Base-by-base conservation (phyloP, 2,329 filamentous ascomycete species). In the Immersiporthe knoxdaviesiana region DNA sequence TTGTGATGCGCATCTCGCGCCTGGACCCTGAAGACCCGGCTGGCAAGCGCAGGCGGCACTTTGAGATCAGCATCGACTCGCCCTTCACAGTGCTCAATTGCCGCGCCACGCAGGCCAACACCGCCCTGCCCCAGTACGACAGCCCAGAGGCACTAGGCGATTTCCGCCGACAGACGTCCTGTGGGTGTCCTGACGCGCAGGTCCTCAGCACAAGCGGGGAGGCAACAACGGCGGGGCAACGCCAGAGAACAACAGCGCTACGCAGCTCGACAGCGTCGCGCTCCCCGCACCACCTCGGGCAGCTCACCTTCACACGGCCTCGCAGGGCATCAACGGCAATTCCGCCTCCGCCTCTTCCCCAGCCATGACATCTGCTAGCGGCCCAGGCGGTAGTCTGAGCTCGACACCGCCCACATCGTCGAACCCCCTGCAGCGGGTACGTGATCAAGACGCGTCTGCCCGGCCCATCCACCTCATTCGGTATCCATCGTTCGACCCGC, bases 51-150 rank as follows among this genome's bases (percentile, higher is more conserved):
- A 88, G 94, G 72, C 88, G 94, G 44, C 94, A 97, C 77, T 97
- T 97, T 74, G 94, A 97, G 79, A 97, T 97, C 75, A 97, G 93
- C 73, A 97, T 97, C 74, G 94, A 97, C 80, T 97, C 94, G 1
- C 94, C 94, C 0, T 95, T 97, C 77, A 95, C 95, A 71, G 93
- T 97, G 60, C 90, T 97, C 62, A 95, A 94, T 72, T 97, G 94
- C 81, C 92, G 92, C 72, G 94, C 94, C n/a, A 97, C 93, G 0
- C 92, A 96, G 77, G 91, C 92, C 63, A 97, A 97, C 79, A 97
- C 92, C 35, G 89, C 90, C 16, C 85, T 97, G 14, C 94, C 94
- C 0, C 91, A 92, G 21, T 97, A 97, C 78, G 81, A 82, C 8
- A 83, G 84, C 30, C 76, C 79, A 4, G 89, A 88, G 11, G 86